phyloP scores from a whole-genome alignment of 352 stramenopile genomes.

The Blastocystis sp. region DNA sequence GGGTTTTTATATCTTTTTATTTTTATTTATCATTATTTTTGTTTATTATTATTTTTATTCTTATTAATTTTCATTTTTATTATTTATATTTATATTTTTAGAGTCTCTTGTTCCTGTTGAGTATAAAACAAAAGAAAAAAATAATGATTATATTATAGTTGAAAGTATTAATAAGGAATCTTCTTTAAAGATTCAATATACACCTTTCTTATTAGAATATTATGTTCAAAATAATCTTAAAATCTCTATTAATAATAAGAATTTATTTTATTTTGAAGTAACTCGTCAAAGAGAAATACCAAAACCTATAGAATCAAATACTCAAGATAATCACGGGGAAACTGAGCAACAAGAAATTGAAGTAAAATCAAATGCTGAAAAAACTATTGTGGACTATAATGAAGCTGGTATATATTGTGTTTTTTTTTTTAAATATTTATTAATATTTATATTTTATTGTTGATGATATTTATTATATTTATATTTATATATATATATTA shows the following conservation, averaged over 20 bases:
- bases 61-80: no score
- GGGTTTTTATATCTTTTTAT: no score
- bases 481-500: neutral
- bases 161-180: conserved; percentile 16
- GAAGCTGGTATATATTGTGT: conserved; percentile 38
- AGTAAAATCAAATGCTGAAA: neutral
- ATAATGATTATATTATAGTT: conserved; percentile 1
- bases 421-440: neutral
- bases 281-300: no score
- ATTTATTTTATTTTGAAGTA: conserved; percentile 36
- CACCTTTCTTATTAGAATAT: conserved; percentile 13
- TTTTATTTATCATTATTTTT: no score
- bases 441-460: neutral
- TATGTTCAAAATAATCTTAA: conserved; percentile 11
- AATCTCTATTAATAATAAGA: conserved; percentile 33
- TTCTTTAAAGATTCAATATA: conserved; percentile 2
- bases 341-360: neutral
- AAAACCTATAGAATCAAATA: neutral
- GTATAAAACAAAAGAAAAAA: no score
- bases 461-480: neutral
- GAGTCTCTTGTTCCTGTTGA: no score
- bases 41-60: no score
- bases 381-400: conserved; percentile 38
- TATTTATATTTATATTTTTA: no score
- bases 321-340: neutral